A percentile compares a stretch with the other conserved stretches of the same genome.
Conservation (phyloP, 768 basidiomycete species). For the Mrakia gelida region DNA sequence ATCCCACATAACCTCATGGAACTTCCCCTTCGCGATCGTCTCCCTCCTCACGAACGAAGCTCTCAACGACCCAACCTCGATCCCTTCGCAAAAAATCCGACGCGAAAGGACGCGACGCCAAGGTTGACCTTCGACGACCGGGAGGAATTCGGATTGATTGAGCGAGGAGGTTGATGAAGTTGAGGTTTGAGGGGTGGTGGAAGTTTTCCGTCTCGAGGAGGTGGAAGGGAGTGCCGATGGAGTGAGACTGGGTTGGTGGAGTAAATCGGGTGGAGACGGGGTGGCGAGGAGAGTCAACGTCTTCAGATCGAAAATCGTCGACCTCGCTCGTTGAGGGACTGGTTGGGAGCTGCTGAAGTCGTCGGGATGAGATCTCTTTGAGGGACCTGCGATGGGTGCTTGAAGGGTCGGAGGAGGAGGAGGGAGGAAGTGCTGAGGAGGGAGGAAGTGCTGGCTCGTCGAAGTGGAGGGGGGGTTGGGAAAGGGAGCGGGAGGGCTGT, state of each 20-base stretch:
- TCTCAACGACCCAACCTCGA: not conserved
- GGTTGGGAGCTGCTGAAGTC: too few species aligned
- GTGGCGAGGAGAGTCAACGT: too few species aligned
- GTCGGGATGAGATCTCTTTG: too few species aligned
- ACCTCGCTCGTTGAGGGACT: too few species aligned
- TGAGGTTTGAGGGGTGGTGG: not conserved
- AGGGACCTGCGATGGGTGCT: too few species aligned
- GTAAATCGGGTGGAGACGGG: too few species aligned
- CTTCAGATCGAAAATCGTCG: too few species aligned
- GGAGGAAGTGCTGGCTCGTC: not conserved
- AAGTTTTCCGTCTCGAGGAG: too few species aligned
- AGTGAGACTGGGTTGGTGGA: too few species aligned
- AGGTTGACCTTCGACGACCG: not conserved
- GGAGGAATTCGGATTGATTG: not conserved
- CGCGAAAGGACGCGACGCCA: constrained; percentile 6
- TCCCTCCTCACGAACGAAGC: constrained; percentile 6
- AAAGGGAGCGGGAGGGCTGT: too few species aligned
- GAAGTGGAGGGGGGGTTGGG: too few species aligned
- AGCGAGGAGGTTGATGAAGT: not conserved
- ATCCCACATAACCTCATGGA: not conserved
- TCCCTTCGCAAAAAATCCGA: not conserved
- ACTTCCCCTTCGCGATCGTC: not conserved
- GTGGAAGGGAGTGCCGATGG: too few species aligned
- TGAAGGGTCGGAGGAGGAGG: not conserved
- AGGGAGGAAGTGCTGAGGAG: not conserved